phyloP scores from a whole-genome alignment of 2,329 filamentous ascomycete genomes.

The Paramyrothecium sp. region DNA sequence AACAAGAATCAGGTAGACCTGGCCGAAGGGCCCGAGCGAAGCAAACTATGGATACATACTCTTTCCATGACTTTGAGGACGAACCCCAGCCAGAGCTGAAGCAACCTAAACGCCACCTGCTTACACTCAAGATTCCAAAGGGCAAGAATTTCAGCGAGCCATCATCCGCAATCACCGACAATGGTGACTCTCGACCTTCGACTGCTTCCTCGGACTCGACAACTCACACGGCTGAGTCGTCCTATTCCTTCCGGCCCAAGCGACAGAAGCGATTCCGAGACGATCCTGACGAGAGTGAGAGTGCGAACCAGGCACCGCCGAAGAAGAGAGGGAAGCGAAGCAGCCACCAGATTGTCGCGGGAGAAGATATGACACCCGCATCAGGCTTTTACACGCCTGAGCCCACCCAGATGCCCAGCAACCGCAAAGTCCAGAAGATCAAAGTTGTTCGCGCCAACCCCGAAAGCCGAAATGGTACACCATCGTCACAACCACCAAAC shows the following conservation, averaged over 20 bases:
- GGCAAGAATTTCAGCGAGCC: conserved; percentile 37
- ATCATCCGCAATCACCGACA: conserved; percentile 33
- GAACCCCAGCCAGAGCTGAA: conserved; percentile 23
- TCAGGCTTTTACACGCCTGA: conserved; percentile 18
- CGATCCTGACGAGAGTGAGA: conserved; percentile 42
- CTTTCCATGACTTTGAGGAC: conserved; percentile 24
- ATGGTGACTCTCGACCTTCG: conserved; percentile 48
- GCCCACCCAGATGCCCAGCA: conserved; percentile 12
- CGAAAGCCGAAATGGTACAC: conserved; percentile 27
- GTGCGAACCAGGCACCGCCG: conserved; percentile 30
- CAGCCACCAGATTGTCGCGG: conserved; percentile 8
- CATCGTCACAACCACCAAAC: conserved; percentile 15
- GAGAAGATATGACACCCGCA: conserved; percentile 5
- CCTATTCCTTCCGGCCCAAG: conserved; percentile 54
- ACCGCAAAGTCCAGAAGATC: conserved; percentile 36
- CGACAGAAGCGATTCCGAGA: conserved; percentile 53
- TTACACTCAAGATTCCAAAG: conserved; percentile 39
- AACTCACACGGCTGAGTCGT: conserved; percentile 46
- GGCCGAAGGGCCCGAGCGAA: conserved; percentile 21
- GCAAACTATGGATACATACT: conserved; percentile 19
- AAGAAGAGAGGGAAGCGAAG: conserved; percentile 35
- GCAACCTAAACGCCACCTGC: conserved; percentile 26
- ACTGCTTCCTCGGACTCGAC: conserved; percentile 53
- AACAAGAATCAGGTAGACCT: conserved; percentile 17
- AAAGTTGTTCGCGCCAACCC: conserved; percentile 30